Evolutionary conservation across 2,329 filamentous ascomycete species (phyloP).

Genomic region (Cladosporium sp.): DNA sequence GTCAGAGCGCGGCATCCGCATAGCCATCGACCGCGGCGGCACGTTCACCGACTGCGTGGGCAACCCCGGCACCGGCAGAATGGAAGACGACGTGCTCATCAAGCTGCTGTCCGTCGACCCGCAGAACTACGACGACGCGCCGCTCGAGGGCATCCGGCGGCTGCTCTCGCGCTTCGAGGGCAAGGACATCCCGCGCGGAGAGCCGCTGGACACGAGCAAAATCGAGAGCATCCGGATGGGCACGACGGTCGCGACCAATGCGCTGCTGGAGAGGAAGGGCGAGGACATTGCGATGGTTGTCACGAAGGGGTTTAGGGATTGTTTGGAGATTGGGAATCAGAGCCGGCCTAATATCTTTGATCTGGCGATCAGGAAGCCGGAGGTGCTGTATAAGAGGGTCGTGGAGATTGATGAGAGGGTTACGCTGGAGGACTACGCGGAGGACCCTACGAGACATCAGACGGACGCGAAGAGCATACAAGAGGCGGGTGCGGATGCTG

Average conservation of each 20-base stretch:
- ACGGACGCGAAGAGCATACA: slow-evolving; percentile 51
- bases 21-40: slow-evolving; percentile 73
- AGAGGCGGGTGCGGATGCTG: slow-evolving; percentile 39
- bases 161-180: slow-evolving; percentile 72
- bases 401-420: slow-evolving; percentile 89
- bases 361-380: slow-evolving; percentile 76
- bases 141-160: slow-evolving; percentile 82
- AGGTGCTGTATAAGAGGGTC: slow-evolving; percentile 77
- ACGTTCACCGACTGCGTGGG: slow-evolving; percentile 92
- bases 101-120: slow-evolving; percentile 89
- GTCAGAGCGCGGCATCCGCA: slow-evolving; percentile 54
- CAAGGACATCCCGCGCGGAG: slow-evolving; percentile 70
- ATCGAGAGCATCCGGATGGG: slow-evolving; percentile 95
- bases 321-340: slow-evolving; percentile 84
- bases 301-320: slow-evolving; percentile 82
- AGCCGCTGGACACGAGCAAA: slow-evolving; percentile 70
- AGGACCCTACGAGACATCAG: slow-evolving; percentile 64
- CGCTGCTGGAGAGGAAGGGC: slow-evolving; percentile 81
- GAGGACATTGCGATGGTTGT: slow-evolving; percentile 83
- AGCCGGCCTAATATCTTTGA: slow-evolving; percentile 86
- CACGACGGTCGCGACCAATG: slow-evolving; percentile 90
- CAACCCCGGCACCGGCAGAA: slow-evolving; percentile 62
- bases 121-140: slow-evolving; percentile 83
- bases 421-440: slow-evolving; percentile 84
- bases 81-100: slow-evolving; percentile 71